Evolutionary conservation across 176 grass and related monocot species (phyloP).

Genomic region (Aegilops umbellulata): DNA sequence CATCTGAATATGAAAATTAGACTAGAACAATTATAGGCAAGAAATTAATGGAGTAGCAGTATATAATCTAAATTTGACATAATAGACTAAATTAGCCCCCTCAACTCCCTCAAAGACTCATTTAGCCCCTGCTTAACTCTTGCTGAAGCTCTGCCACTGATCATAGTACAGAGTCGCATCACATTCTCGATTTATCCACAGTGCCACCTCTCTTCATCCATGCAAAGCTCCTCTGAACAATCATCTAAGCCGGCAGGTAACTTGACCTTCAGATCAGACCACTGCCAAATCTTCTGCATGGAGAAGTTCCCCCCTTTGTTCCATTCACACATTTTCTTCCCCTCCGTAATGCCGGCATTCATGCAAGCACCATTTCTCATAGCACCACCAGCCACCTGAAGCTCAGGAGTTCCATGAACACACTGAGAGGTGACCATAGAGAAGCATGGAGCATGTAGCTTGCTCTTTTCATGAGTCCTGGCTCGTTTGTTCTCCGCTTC

Average conservation of each 20-base stretch:
- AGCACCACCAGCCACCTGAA: constrained; percentile 52
- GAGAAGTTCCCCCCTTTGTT: constrained; percentile 84
- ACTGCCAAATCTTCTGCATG: constrained; percentile 82
- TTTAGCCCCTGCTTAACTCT: too few species aligned
- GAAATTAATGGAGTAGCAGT: constrained; percentile 31
- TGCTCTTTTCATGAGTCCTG: too few species aligned
- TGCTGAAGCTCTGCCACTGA: too few species aligned
- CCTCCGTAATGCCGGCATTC: constrained; percentile 54
- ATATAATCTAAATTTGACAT: too few species aligned
- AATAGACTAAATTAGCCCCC: too few species aligned
- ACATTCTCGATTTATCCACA: constrained; percentile 3
- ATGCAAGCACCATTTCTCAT: constrained; percentile 3
- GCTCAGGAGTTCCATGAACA: constrained; percentile 61
- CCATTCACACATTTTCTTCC: constrained; percentile 54
- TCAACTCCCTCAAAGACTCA: too few species aligned
- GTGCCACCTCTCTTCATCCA: constrained; percentile 45
- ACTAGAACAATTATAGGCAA: constrained; percentile 37
- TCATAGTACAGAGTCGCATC: constrained; percentile 37
- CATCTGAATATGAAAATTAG: constrained; percentile 38
- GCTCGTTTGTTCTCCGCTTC: too few species aligned
- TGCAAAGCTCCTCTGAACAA: constrained; percentile 54
- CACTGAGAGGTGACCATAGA: constrained; percentile 87
- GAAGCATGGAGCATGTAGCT: constrained; percentile 32
- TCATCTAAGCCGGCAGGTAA: constrained; percentile 51
- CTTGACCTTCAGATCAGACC: constrained; percentile 71